Base-by-base conservation (phyloP, 805 yeast genomes). In the Saturnispora gosingensis region DNA sequence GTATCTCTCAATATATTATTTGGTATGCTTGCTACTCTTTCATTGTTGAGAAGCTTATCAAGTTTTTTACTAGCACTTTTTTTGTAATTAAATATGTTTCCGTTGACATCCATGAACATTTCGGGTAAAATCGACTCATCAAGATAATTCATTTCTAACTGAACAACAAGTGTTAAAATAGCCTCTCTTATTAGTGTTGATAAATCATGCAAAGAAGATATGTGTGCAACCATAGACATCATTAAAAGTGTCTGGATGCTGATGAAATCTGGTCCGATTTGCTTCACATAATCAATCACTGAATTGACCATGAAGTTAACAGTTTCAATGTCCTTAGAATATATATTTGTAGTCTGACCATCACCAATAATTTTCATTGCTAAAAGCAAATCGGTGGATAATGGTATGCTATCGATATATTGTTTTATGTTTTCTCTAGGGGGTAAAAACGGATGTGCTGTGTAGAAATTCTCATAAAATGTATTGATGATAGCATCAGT, bases 311-410 rank as follows among this genome's bases (percentile, higher is more conserved):
- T 53, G 53, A 66, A 72, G 47, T 69, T 70, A 3, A 73, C 67
- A 1, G 72, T 68, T 53, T 67, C 74, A 15, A 70, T 67, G 54
- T 73, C 74, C 48, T 59, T 65, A 4, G 73, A 57, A 50, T 70
- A 74, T 32, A 62, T 57, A 1, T 63, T 52, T 5, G 68, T 52
- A 1, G 70, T 58, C 54, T 75, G 77, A 3, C 81, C 81, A 51
- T 75, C 80, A 1, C 74, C 76, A 16, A 77, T 63, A 3, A 77
- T 54, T 53, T 75, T 74, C 79, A 77, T 75, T 1, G 75, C 70
- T 1, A 69, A 62, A 5, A 77, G 42, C n/a, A 75, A 53, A 53
- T 77, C 81, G 36, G 63, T 63, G 25, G 70, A 71, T 40, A 67
- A 54, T 0, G 72, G 71, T 1, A 69, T 59, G 13, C 64, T 48